phyloP scores from a whole-genome alignment of 257 asterid genomes.

The Solanum etuberosum region DNA sequence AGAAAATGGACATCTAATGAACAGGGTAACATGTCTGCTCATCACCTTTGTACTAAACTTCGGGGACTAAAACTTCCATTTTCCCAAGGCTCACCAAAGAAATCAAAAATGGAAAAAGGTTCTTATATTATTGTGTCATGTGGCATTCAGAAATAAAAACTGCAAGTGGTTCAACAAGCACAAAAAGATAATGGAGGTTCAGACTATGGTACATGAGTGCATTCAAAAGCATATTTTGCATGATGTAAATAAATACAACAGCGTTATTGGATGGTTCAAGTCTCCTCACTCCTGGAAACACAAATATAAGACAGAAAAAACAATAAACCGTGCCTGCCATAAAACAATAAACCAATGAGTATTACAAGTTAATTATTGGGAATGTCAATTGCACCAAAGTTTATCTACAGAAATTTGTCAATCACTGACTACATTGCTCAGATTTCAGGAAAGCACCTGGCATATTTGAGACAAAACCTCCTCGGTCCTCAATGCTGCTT shows the following conservation, averaged over 20 bases:
- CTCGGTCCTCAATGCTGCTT: slow-evolving; percentile 32
- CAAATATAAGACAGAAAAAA: not conserved
- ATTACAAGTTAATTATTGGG: not conserved
- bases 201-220: not conserved
- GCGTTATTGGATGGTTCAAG: not conserved
- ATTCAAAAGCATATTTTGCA: not conserved
- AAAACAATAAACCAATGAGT: not conserved
- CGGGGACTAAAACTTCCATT: not conserved
- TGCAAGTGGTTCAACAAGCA: not conserved
- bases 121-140: not conserved
- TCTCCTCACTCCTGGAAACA: not conserved
- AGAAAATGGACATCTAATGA: not conserved
- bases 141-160: not conserved
- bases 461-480: slow-evolving; percentile 36
- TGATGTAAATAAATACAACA: not conserved
- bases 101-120: not conserved
- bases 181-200: not conserved
- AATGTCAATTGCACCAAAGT: not conserved
- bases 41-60: not conserved
- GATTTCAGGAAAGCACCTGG: slow-evolving; percentile 23
- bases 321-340: not conserved
- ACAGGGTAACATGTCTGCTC: not conserved
- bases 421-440: not conserved
- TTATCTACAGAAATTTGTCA: not conserved
- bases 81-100: not conserved